Base-by-base conservation (phyloP, 306 rosid genomes). In the Vicia sativa region DNA sequence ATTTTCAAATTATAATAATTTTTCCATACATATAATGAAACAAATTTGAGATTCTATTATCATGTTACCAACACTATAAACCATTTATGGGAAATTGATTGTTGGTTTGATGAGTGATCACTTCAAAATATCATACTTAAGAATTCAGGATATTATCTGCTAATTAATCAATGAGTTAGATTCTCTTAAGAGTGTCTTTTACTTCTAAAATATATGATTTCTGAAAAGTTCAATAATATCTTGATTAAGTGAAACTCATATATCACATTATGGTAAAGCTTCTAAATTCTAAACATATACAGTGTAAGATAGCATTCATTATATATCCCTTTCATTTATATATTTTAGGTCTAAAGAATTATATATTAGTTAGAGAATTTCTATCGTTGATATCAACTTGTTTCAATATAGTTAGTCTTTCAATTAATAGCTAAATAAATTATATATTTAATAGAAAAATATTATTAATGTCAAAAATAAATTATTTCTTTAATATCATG, bases 31-130 rank as follows among this genome's bases (percentile, higher is more conserved):
- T 54, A 56, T 60, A 38, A 28, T 68, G 63, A 72, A 73, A 81
- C 82, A 77, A 68, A 62, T 49, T 45, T 34, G 31, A 68, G 79
- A 73, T 72, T 77, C 68, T 65, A 73, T 62, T 78, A 61, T 73
- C 68, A 78, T 65, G 23, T 65, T 70, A 45, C 73, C 49, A 31
- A 12, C 7, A 46, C 50, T 64, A 43, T 44, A 19, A 59, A 31
- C 38, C 53, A 67, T 72, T 41, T 72, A 72, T 60, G 62, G 67
- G 39, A 60, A 49, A 66, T 56, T 54, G 55, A 77, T 77, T 26
- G 72, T 55, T n/a, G 15, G 52, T 62, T 55, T 64, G 28, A 70
- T 70, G 72, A 37, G 26, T 55, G 57, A 77, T 71, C 68, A 37
- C 57, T 56, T 52, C 68, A 58, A 71, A 56, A 53, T 62, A n/a